Conservation (phyloP, 352 stramenopile species). For the Blastocystis sp. region DNA sequence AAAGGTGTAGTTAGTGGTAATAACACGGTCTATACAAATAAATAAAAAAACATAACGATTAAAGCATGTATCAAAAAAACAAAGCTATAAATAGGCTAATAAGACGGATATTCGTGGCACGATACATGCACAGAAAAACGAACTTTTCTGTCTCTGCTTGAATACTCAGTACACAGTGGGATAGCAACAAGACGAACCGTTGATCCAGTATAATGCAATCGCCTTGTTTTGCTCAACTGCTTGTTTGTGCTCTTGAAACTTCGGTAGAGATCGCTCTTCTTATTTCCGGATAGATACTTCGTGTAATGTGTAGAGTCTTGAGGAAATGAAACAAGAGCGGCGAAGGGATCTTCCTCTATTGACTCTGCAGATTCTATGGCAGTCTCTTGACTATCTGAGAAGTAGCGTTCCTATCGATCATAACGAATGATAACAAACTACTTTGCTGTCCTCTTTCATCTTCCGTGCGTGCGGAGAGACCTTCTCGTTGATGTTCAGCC, state of each 20-base stretch:
- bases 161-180: background rate
- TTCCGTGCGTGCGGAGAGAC: background rate
- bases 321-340: background rate
- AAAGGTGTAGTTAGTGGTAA: background rate
- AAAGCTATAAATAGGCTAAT: background rate
- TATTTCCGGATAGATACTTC: conserved; percentile 6
- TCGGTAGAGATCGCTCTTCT: conserved; percentile 7
- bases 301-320: conserved; percentile 23
- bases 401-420: conserved; percentile 1
- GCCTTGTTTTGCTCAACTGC: background rate
- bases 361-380: background rate
- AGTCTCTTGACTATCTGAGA: background rate
- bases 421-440: background rate
- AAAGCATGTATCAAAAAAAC: too few species aligned
- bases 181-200: background rate
- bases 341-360: background rate
- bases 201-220: background rate
- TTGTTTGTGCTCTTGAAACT: background rate
- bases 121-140: conserved; percentile 28
- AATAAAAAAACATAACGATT: too few species aligned
- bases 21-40: too few species aligned
- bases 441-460: conserved; percentile 26
- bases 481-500: conserved; percentile 49
- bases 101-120: conserved; percentile 37
- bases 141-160: background rate